Base-by-base conservation (phyloP, 1,139 yeast genomes). In the Pneumocystis canis region DNA sequence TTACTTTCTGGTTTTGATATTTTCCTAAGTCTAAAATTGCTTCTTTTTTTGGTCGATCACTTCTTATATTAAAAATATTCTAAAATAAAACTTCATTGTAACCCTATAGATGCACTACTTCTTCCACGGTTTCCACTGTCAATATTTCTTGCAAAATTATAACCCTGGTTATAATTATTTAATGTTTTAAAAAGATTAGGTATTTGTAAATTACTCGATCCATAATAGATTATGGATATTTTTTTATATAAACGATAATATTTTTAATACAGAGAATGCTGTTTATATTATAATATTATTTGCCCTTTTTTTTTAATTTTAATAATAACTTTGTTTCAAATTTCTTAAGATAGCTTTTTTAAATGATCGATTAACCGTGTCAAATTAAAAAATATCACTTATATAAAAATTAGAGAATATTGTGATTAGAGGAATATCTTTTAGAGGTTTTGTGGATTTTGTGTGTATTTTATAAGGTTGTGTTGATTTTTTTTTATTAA, bases 11-110 rank as follows among this genome's bases (percentile, higher is more conserved):
- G 72, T 88, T 94, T 70, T 83, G 82, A 72, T 87, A 88, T 71
- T 84, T 86, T 67, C 84, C 82, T 67, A 92, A 78, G 72, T 90
- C 94, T 67, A 89, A 77, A 68, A 90, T 89, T 35, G 96, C 95
- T 68, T 90, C 97, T 74, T 88, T 84, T 76, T 85, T 47, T 47
- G 54, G 54, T 25, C 30, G 11, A 28, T 47, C 54, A 47, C 54
- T 47, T 41, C 4, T 20, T 60, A 20, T 58, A 30, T 20, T 20
- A 32, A 57, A 16, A 58, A 28, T 4, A 47, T 25, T 47, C 20
- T 20, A 47, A 25, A 47, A 25, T 25, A 47, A 47, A 47, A 20
- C 14, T 25, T 25, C 14, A 28, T 57, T 30, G 20, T 25, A 57
- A 35, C 59, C n/a, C 59, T 39, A 31, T 14, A 20, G 59, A 25